A percentile compares a stretch with the other conserved stretches of the same genome.
Evolutionary conservation across 73 alveolate species (phyloP).

Genomic region (Tetrahymena malaccensis): DNA sequence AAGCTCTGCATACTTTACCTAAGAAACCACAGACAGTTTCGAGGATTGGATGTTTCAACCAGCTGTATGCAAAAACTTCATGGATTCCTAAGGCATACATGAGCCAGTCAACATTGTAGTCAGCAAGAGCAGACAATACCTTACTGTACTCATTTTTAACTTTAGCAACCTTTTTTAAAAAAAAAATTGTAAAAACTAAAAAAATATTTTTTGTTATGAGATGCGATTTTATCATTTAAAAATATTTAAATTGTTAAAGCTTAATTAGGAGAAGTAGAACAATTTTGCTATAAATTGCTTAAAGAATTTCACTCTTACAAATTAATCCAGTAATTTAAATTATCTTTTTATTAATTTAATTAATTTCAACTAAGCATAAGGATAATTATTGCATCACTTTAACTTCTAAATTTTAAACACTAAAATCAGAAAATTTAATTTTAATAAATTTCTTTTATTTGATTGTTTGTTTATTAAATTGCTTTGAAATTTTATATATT

Average conservation of each 20-base stretch:
- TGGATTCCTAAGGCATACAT: conserved; percentile 44
- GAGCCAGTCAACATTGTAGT: background rate
- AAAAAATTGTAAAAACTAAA: background rate
- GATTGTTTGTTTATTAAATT: background rate
- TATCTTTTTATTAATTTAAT: too few relatives aligned
- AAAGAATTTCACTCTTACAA: too few relatives aligned
- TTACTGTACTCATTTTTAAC: background rate
- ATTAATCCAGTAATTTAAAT: background rate
- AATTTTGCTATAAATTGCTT: too few relatives aligned
- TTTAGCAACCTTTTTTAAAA: background rate
- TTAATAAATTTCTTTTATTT: background rate
- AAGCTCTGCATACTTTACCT: conserved; percentile 32
- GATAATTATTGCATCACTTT: background rate
- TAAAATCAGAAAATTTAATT: too few relatives aligned
- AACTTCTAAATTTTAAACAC: background rate
- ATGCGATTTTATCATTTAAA: too few relatives aligned
- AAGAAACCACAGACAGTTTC: conserved; percentile 31
- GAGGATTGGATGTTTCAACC: conserved; percentile 1
- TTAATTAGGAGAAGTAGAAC: background rate
- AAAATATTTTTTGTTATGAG: background rate
- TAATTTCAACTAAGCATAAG: background rate
- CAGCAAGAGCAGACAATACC: background rate
- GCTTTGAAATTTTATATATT: too few relatives aligned
- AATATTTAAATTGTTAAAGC: too few relatives aligned
- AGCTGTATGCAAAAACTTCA: conserved; percentile 28